Evolutionary conservation across 305 asterid genomes (phyloP).

Genomic region (Fraxinus sp.): DNA sequence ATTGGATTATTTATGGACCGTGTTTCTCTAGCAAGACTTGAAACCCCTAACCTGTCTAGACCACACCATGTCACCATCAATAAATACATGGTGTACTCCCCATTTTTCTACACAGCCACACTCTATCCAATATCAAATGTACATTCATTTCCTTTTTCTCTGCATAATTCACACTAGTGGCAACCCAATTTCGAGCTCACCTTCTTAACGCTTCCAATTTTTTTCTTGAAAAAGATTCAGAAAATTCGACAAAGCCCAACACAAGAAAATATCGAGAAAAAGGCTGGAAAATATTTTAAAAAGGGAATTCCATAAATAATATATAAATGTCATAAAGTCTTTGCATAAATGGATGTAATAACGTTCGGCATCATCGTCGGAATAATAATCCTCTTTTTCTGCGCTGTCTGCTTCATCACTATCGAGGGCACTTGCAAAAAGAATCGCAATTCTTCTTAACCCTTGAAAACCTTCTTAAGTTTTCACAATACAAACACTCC

Average conservation of each 20-base stretch:
- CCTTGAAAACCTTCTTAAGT: conserved; percentile 38
- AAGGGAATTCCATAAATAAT: not conserved
- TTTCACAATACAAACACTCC: conserved; percentile 27
- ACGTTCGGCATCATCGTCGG: conserved; percentile 88
- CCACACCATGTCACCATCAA: not conserved
- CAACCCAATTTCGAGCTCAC: not conserved
- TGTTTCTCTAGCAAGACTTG: not conserved
- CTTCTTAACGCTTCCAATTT: not conserved
- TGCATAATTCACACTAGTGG: not conserved
- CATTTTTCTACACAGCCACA: not conserved
- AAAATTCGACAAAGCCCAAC: not conserved
- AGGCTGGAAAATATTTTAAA: not conserved
- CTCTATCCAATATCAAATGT: not conserved
- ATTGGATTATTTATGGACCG: not conserved
- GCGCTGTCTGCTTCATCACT: conserved; percentile 68
- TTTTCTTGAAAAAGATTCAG: not conserved
- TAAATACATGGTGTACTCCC: not conserved
- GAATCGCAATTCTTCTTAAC: conserved; percentile 31
- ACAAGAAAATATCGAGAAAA: not conserved
- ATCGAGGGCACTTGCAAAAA: conserved; percentile 80
- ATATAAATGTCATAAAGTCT: not conserved
- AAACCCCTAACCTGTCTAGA: not conserved
- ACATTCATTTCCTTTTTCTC: not conserved
- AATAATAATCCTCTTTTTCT: conserved; percentile 68
- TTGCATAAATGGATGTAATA: conserved; percentile 57